A percentile compares a stretch with the other conserved stretches of the same genome.
These are phyloP conservation scores for Nicotiana attenuata DNA, from an alignment of 257 asterid species.

Conservation along the genomic window DNA sequence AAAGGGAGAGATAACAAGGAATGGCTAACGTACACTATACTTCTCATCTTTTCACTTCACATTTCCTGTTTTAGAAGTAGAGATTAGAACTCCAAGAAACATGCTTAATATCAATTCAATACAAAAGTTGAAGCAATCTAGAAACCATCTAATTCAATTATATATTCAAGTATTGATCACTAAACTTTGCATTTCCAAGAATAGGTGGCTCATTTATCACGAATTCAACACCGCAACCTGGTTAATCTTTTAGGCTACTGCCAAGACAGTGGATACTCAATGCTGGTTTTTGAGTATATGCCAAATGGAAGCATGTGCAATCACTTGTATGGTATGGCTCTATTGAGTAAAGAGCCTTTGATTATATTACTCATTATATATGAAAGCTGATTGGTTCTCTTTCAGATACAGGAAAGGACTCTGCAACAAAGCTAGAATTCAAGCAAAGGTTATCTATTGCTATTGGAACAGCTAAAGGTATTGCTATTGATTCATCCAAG, in stretches of 20 bases:
- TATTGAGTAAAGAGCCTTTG: neutral
- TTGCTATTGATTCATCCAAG: too few species aligned
- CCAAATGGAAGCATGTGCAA: constrained; percentile 61
- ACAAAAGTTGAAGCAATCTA: neutral
- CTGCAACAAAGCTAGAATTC: constrained; percentile 54
- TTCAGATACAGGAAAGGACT: constrained; percentile 33
- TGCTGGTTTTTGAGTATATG: constrained; percentile 61
- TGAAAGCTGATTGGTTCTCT: constrained; percentile 1
- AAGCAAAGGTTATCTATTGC: constrained; percentile 71
- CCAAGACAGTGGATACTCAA: constrained; percentile 56
- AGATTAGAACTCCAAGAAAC: neutral
- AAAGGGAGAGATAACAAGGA: neutral
- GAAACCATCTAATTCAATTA: neutral
- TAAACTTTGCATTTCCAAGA: constrained; percentile 1
- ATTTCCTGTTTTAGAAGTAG: neutral
- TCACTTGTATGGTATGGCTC: constrained; percentile 58
- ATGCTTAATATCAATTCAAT: neutral
- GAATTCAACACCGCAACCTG: constrained; percentile 52
- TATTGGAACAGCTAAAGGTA: constrained; percentile 77
- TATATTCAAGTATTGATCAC: neutral
- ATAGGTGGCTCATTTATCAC: constrained; percentile 52
- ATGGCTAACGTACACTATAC: neutral
- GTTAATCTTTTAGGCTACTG: constrained; percentile 66
- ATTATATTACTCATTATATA: neutral
- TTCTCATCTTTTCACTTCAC: neutral